Conservation (phyloP, 2,329 filamentous ascomycete species). For the Ophiostoma triangulosporum region DNA sequence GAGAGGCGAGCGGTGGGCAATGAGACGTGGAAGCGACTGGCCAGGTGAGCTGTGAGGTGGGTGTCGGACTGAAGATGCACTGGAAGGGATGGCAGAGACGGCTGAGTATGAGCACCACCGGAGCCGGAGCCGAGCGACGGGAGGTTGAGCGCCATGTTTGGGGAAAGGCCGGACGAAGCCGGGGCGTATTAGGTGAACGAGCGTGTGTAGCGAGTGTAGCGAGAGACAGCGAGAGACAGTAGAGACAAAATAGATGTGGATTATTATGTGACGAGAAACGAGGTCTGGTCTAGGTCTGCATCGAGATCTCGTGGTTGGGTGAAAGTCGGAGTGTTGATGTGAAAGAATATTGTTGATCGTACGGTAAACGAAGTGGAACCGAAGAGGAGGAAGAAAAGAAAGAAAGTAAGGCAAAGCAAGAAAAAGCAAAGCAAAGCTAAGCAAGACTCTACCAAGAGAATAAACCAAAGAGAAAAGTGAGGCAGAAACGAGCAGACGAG, state of each 20-base stretch:
- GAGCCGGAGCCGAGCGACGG: slow-evolving; percentile 30
- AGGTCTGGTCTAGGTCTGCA: not conserved
- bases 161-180: slow-evolving; percentile 5
- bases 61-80: slow-evolving; percentile 56
- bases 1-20: slow-evolving; percentile 79
- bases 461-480: not conserved
- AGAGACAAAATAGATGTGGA: not conserved
- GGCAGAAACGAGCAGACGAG: slow-evolving; percentile 2
- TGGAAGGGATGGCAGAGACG: slow-evolving; percentile 78
- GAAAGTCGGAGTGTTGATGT: too few relatives aligned
- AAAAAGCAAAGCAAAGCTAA: not conserved
- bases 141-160: slow-evolving; percentile 47
- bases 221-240: not conserved
- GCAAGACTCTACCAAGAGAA: not conserved
- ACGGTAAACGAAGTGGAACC: too few relatives aligned
- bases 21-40: slow-evolving; percentile 82
- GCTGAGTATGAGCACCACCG: slow-evolving; percentile 60
- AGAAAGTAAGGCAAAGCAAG: not conserved
- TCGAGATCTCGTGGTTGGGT: not conserved
- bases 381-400: not conserved
- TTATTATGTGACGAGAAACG: too few relatives aligned
- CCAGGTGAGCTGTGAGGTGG: slow-evolving; percentile 68
- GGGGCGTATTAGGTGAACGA: not conserved
- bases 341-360: too few relatives aligned
- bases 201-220: not conserved